Evolutionary conservation across 1,284 basidiomycete genomes (phyloP), one percentile per base, ranked within the genome.

Genomic region (Sanguinoderma infundibulare): DNA sequence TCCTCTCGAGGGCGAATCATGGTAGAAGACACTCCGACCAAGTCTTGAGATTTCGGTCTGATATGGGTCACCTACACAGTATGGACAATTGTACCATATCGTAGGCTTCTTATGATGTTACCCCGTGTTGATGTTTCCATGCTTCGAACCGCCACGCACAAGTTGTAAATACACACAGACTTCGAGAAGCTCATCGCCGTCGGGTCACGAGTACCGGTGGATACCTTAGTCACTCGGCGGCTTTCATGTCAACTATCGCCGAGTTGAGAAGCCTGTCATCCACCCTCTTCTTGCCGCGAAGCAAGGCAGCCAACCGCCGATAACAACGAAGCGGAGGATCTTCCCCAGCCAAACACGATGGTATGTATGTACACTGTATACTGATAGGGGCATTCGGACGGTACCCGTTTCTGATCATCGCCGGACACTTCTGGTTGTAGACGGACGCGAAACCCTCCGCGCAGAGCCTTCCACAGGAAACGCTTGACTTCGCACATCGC

Each of bases 401-500:
- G n/a, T n/a, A n/a, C n/a, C n/a, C n/a, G n/a, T n/a, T 34, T 32
- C 32, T 51, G 15, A 35, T 34, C 32, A 12, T 51, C 32, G 32
- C n/a, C 20, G n/a, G n/a, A 32, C 30, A 9, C 9, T 5, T 6
- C 12, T 32, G 30, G 36, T n/a, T n/a, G n/a, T 46, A 63, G 65
- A 35, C 59, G n/a, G 55, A 61, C 58, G 12, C 52, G 28, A 65
- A 57, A 35, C 55, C 53, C 35, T 38, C 57, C 28, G 54, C 34
- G n/a, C 50, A 47, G 38, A 47, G 44, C 30, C 54, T 70, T 26
- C 77, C 81, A 9, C 60, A 73, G 24, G 82, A 77, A 20, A 90
- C 91, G 14, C 58, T 93, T 64, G 83, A 82, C 14, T 92, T 93
- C 73, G 91, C 91, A 0, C 81, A 85, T 58, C 82, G 84, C 61